phyloP scores from a whole-genome alignment of 2,329 filamentous ascomycete species.

The Pestalotiopsis sp. region DNA sequence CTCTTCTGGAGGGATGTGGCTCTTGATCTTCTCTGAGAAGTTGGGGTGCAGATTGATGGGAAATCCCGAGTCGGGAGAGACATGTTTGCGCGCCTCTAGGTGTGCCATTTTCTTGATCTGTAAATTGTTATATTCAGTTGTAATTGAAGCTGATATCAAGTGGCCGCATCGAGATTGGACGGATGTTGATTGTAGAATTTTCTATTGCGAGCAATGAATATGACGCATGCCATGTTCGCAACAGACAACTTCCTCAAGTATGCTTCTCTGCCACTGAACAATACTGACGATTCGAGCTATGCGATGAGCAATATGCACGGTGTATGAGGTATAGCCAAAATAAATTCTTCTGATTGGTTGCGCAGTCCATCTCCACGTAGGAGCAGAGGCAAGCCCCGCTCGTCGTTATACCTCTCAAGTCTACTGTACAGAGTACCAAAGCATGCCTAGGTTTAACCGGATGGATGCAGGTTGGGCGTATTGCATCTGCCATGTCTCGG shows the following conservation, averaged over 20 bases:
- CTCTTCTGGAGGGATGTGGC: constrained; percentile 42
- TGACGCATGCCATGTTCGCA: neutral
- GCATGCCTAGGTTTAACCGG: too few relatives aligned
- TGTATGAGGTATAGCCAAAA: neutral
- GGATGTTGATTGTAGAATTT: too few relatives aligned
- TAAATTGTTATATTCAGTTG: too few relatives aligned
- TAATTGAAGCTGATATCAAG: too few relatives aligned
- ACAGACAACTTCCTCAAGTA: neutral
- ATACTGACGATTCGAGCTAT: neutral
- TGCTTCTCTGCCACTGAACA: neutral
- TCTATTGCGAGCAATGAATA: neutral
- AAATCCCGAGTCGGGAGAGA: constrained; percentile 51
- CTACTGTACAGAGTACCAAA: neutral
- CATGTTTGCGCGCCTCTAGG: constrained; percentile 48
- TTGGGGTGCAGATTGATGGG: constrained; percentile 47
- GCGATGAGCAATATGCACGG: neutral
- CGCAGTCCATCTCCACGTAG: neutral
- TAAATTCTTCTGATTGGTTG: neutral
- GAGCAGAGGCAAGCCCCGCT: neutral
- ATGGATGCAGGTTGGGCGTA: neutral
- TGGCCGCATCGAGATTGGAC: too few relatives aligned
- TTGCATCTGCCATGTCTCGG: neutral
- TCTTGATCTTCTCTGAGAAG: constrained; percentile 48
- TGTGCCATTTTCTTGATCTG: constrained; percentile 31
- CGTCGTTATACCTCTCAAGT: neutral